Evolutionary conservation across 2,329 filamentous ascomycete species (phyloP).

Genomic region (Alternaria atra): DNA sequence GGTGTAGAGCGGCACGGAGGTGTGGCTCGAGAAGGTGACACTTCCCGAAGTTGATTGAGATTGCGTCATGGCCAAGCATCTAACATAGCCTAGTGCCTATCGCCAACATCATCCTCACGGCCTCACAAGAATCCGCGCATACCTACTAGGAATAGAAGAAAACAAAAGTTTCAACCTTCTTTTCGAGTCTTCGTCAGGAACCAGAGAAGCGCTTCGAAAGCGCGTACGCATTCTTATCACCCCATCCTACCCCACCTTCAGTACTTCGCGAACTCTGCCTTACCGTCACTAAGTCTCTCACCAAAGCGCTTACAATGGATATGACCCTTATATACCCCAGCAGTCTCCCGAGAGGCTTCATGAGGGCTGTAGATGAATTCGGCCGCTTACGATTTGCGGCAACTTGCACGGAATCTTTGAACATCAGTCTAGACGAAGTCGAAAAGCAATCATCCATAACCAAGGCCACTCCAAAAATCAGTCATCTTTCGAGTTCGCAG

Average conservation of each 20-base stretch:
- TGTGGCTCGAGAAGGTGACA: constrained; percentile 13
- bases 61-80: constrained; percentile 19
- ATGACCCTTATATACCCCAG: too few species aligned
- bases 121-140: background rate
- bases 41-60: constrained; percentile 6
- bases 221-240: background rate
- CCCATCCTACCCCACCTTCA: background rate
- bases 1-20: constrained; percentile 20
- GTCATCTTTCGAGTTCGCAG: background rate
- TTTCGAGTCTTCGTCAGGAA: background rate
- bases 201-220: background rate
- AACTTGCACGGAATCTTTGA: too few species aligned
- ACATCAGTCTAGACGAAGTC: too few species aligned
- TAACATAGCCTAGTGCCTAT: background rate
- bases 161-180: background rate
- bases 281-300: background rate
- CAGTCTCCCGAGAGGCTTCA: too few species aligned
- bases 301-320: too few species aligned
- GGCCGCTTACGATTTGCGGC: too few species aligned
- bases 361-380: too few species aligned
- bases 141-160: background rate
- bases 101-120: background rate
- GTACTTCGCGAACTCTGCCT: background rate
- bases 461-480: background rate
- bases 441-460: too few species aligned